A percentile compares a stretch with the other conserved stretches of the same genome.
These are phyloP conservation scores for Suhomyces emberorum DNA, from an alignment of 805 yeast species.

Conservation along the genomic window DNA sequence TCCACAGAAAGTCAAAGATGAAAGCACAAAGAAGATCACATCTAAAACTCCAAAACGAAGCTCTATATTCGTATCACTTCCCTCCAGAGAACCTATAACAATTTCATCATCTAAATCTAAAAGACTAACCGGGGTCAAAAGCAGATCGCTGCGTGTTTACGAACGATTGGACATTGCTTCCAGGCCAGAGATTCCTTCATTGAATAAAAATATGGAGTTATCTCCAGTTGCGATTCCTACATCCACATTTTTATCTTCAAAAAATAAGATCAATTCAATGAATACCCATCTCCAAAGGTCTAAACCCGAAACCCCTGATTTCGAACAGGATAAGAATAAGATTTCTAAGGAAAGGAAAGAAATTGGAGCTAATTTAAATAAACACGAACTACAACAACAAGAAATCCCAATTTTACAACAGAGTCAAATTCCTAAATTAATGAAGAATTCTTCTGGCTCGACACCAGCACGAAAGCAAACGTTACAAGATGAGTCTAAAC, in stretches of 20 bases:
- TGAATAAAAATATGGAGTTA: slow-evolving; percentile 7
- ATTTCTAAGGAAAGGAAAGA: not conserved
- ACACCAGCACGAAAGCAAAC: not conserved
- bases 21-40: not conserved
- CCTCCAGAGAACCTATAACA: slow-evolving; percentile 37
- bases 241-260: not conserved
- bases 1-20: too few relatives aligned
- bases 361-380: too few relatives aligned
- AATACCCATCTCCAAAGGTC: too few relatives aligned
- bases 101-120: slow-evolving; percentile 8
- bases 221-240: slow-evolving; percentile 12
- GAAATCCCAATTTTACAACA: not conserved
- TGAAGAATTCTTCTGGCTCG: not conserved
- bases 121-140: slow-evolving; percentile 3
- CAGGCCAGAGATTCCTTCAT: slow-evolving; percentile 6
- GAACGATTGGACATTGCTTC: slow-evolving; percentile 13
- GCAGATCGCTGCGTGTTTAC: slow-evolving; percentile 18
- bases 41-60: slow-evolving; percentile 28
- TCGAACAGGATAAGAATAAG: too few relatives aligned
- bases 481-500: too few relatives aligned
- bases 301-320: too few relatives aligned
- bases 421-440: not conserved
- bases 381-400: not conserved
- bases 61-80: slow-evolving; percentile 35
- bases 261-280: too few relatives aligned